A percentile compares a stretch with the other conserved stretches of the same genome.
These are phyloP conservation scores for Lenwebbia sp. DNA, from an alignment of 345 rosid species.

Conservation along the genomic window DNA sequence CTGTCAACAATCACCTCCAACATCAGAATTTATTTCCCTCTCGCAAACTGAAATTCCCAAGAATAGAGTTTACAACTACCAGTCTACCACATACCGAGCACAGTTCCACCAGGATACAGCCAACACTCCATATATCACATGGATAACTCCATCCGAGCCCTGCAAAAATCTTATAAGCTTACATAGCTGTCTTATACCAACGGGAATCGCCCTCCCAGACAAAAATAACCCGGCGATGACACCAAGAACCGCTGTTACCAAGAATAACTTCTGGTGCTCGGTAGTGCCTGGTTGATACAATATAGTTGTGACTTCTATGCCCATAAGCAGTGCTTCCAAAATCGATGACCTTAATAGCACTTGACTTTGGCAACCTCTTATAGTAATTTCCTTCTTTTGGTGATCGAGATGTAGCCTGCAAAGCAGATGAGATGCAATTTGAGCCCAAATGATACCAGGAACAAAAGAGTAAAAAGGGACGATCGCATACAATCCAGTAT, in stretches of 20 bases:
- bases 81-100: conserved; percentile 52
- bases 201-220: neutral
- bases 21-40: neutral
- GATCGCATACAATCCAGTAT: neutral
- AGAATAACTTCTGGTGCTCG: conserved; percentile 78
- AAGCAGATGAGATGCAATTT: neutral
- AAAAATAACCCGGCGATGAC: neutral
- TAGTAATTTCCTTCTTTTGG: conserved; percentile 19
- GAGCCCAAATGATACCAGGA: neutral
- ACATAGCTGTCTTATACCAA: neutral
- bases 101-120: conserved; percentile 61
- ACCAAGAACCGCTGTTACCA: conserved; percentile 14
- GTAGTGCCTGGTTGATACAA: conserved; percentile 69
- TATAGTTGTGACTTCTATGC: conserved; percentile 40
- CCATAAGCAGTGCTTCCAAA: conserved; percentile 69
- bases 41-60: neutral
- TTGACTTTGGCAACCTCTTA: conserved; percentile 61
- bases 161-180: conserved; percentile 14
- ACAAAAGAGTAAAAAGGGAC: neutral
- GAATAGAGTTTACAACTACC: neutral
- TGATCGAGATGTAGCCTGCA: conserved; percentile 24
- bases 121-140: conserved; percentile 69
- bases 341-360: conserved; percentile 67
- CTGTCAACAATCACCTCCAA: conserved; percentile 11
- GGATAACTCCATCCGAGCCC: conserved; percentile 68